Conservation (phyloP, 805 yeast genomes). For the Ogataea zsoltii region DNA sequence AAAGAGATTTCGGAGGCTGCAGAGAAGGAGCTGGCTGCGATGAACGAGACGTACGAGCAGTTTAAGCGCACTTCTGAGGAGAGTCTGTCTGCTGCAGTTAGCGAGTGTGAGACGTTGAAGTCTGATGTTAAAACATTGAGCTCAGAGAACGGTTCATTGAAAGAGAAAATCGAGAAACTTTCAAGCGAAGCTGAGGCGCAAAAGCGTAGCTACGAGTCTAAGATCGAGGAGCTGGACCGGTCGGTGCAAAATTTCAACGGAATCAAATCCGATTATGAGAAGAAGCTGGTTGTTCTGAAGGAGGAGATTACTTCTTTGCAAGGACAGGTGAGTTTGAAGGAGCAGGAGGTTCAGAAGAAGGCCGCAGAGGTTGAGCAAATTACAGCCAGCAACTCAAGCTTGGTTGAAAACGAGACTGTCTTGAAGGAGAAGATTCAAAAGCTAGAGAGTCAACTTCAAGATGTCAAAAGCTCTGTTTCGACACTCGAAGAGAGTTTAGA, state of each 20-base stretch:
- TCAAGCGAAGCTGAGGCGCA: conserved; percentile 13
- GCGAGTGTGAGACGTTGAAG: conserved; percentile 19
- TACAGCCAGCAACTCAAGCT: conserved; percentile 20
- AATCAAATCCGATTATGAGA: background rate
- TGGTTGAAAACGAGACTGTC: conserved; percentile 19
- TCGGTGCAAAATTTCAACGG: conserved; percentile 9
- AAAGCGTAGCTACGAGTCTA: conserved; percentile 15
- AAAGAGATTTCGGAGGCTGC: conserved; percentile 63
- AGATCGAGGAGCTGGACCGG: conserved; percentile 26
- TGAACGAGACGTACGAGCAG: conserved; percentile 55
- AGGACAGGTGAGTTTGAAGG: conserved; percentile 13
- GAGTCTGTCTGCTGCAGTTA: conserved; percentile 10
- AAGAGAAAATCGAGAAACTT: conserved; percentile 14
- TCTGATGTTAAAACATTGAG: conserved; percentile 9
- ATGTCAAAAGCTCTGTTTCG: conserved; percentile 35
- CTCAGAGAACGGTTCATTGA: conserved; percentile 16
- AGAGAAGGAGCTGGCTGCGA: conserved; percentile 59
- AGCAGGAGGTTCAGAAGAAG: conserved; percentile 28
- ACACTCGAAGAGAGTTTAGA: conserved; percentile 47
- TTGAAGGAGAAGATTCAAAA: conserved; percentile 33
- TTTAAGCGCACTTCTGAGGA: conserved; percentile 36
- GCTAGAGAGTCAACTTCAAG: conserved; percentile 39
- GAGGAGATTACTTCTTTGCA: conserved; percentile 32
- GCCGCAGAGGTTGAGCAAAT: conserved; percentile 32
- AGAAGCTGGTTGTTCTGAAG: conserved; percentile 31